These are phyloP conservation scores for Neurospora hispaniola DNA, from an alignment of 495 filamentous ascomycete genomes.

Conservation along the genomic window DNA sequence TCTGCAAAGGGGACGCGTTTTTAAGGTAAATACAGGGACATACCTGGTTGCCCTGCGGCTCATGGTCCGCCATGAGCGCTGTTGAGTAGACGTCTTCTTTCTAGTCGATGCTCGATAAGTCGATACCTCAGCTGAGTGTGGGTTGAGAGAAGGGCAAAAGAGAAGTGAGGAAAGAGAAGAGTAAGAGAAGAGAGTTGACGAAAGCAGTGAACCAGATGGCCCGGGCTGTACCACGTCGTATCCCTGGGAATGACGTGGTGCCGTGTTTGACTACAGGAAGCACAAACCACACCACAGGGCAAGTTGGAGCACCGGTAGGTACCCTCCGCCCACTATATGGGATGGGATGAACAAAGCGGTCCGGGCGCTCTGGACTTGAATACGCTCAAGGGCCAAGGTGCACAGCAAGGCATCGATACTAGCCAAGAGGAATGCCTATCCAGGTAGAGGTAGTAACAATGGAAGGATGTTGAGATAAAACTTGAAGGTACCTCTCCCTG, in stretches of 20 bases:
- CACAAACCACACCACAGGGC: neutral
- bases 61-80: neutral
- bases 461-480: neutral
- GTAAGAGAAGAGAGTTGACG: neutral
- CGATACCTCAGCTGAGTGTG: neutral
- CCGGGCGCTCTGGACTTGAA: neutral
- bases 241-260: neutral
- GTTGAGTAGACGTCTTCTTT: neutral
- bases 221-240: neutral
- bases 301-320: neutral
- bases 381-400: neutral
- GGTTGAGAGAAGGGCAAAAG: neutral
- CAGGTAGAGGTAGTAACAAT: too few relatives aligned
- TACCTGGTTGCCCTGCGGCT: neutral
- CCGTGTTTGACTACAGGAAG: neutral
- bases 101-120: neutral
- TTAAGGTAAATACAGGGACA: neutral
- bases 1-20: neutral
- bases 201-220: neutral
- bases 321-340: neutral
- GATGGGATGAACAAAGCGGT: neutral
- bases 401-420: neutral
- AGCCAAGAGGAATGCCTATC: neutral
- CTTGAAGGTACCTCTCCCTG: neutral
- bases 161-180: neutral